Percentiles rank a stretch among this genome's conserved stretches.
phyloP scores from a whole-genome alignment of 2,329 filamentous ascomycete species.

The Penicillium sp. region DNA sequence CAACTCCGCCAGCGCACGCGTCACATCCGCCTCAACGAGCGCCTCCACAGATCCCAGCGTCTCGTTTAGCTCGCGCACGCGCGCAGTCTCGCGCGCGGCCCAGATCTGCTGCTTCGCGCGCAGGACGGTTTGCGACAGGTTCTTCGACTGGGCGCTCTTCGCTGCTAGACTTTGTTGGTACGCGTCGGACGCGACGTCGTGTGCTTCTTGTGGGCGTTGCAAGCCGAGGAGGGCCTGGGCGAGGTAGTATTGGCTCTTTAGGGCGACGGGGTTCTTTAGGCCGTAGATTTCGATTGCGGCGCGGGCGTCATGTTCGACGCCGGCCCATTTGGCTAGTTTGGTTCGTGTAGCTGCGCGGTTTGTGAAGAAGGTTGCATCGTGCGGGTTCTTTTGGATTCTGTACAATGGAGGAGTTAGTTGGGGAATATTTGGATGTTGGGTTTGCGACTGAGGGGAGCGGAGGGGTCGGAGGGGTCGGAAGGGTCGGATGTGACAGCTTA shows the following conservation, averaged over 20 bases:
- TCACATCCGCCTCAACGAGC: slow-evolving; percentile 38
- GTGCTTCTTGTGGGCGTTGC: slow-evolving; percentile 68
- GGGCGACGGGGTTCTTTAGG: slow-evolving; percentile 51
- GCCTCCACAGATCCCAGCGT: slow-evolving; percentile 41
- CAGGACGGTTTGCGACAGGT: slow-evolving; percentile 71
- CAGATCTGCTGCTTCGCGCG: slow-evolving; percentile 82
- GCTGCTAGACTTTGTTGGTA: slow-evolving; percentile 66
- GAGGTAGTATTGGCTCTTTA: slow-evolving; percentile 83
- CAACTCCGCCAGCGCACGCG: slow-evolving; percentile 36
- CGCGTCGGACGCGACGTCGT: slow-evolving; percentile 66
- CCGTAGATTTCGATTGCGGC: slow-evolving; percentile 66
- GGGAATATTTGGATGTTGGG: background rate
- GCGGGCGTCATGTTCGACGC: slow-evolving; percentile 73
- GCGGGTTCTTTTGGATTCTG: slow-evolving; percentile 74
- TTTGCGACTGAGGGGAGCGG: background rate
- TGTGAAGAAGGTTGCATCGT: slow-evolving; percentile 77
- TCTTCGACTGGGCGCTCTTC: slow-evolving; percentile 64
- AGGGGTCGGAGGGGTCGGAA: background rate
- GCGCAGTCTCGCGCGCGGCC: slow-evolving; percentile 64
- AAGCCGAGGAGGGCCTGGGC: slow-evolving; percentile 79
- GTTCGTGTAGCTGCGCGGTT: slow-evolving; percentile 84
- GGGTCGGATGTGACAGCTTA: slow-evolving; percentile 20
- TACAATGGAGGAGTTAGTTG: background rate
- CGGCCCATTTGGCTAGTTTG: slow-evolving; percentile 69
- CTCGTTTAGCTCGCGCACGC: slow-evolving; percentile 45